Evolutionary conservation across 225 moss, liverwort and hornwort species (phyloP).

Genomic region (Polytrichum formosum): DNA sequence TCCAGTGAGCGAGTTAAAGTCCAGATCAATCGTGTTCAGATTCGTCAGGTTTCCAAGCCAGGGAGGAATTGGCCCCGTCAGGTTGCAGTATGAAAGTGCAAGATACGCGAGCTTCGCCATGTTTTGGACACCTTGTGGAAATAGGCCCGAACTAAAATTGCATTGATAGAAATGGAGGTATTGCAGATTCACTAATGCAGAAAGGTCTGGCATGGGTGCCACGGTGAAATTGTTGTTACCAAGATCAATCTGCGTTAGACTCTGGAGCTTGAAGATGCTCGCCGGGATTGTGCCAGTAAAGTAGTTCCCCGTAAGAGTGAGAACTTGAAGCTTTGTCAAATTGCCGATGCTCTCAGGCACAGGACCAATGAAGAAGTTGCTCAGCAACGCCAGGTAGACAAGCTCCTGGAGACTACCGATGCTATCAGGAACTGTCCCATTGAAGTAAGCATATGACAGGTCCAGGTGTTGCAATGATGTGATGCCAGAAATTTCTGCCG

Average conservation of each 20-base stretch:
- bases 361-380: conserved; percentile 12
- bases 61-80: conserved; percentile 18
- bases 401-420: conserved; percentile 14
- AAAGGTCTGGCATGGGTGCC: conserved; percentile 7
- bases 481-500: conserved; percentile 8
- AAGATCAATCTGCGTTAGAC: not conserved
- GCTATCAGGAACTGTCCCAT: conserved; percentile 16
- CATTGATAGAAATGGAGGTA: not conserved
- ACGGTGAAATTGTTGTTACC: not conserved
- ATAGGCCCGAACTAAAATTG: conserved; percentile 10
- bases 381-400: not conserved
- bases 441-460: conserved; percentile 12
- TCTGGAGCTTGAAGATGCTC: conserved; percentile 15
- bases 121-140: conserved; percentile 11
- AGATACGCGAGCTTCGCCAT: conserved; percentile 11
- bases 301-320: conserved; percentile 11
- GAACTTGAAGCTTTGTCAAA: conserved; percentile 18
- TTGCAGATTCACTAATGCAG: conserved; percentile 9
- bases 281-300: conserved; percentile 19
- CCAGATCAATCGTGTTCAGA: conserved; percentile 14
- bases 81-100: conserved; percentile 11
- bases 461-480: conserved; percentile 14
- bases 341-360: conserved; percentile 15
- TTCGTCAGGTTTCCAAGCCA: conserved; percentile 14
- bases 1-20: conserved; percentile 15